phyloP scores from a whole-genome alignment of 495 filamentous ascomycete genomes.

The Aspergillus coremiiformis region DNA sequence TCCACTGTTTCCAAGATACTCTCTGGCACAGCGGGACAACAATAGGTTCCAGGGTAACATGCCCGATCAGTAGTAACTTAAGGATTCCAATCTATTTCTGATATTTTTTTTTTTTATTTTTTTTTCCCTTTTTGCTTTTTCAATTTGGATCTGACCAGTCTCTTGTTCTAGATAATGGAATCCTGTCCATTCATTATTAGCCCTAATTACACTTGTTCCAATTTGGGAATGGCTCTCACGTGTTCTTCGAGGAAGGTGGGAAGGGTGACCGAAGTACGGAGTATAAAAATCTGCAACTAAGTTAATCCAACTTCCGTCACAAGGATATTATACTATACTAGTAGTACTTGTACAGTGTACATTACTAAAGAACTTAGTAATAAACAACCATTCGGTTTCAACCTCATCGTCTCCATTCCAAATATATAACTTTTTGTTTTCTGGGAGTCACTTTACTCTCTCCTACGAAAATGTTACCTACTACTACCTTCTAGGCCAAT shows the following conservation, averaged over 20 bases:
- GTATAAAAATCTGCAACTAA: neutral
- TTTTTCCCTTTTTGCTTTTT: neutral
- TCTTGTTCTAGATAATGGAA: neutral
- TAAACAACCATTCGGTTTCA: too few relatives aligned
- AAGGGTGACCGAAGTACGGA: neutral
- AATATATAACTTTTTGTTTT: too few relatives aligned
- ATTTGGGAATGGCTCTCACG: neutral
- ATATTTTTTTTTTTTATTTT: too few relatives aligned
- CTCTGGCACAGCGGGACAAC: too few relatives aligned
- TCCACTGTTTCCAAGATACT: neutral
- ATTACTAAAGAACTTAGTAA: too few relatives aligned
- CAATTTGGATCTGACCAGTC: neutral
- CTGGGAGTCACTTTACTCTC: too few relatives aligned
- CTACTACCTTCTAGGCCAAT: too few relatives aligned
- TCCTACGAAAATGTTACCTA: too few relatives aligned
- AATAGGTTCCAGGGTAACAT: too few relatives aligned
- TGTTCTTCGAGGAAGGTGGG: too few relatives aligned
- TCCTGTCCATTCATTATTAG: neutral
- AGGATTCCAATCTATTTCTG: neutral
- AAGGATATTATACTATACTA: neutral
- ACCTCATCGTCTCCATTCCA: too few relatives aligned
- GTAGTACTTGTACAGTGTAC: neutral
- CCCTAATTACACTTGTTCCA: neutral
- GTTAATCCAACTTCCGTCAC: neutral
- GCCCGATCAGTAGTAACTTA: too few relatives aligned